Percentiles rank a stretch among this genome's conserved stretches.
Conservation (phyloP, 345 rosid species). For the Mallotus nudiflorus region DNA sequence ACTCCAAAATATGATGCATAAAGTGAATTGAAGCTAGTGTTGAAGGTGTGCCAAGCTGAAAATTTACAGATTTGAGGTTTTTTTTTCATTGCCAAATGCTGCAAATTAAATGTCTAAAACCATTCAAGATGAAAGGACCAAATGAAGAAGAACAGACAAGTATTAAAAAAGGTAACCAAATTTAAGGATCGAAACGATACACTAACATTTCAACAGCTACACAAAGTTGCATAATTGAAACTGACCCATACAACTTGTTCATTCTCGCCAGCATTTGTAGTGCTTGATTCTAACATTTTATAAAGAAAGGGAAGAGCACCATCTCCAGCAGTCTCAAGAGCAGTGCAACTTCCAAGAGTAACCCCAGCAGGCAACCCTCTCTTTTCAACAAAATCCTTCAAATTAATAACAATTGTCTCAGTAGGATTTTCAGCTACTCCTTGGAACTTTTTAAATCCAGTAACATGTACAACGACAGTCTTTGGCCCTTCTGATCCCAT, state of each 20-base stretch:
- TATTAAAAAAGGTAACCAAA: too few relatives aligned
- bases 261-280: conserved; percentile 18
- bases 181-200: too few relatives aligned
- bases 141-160: not conserved
- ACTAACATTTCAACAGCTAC: not conserved
- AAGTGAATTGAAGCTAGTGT: too few relatives aligned
- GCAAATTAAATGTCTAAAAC: not conserved
- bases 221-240: conserved; percentile 2
- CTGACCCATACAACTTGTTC: conserved; percentile 78
- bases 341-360: conserved; percentile 61
- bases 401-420: conserved; percentile 58
- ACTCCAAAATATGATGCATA: too few relatives aligned
- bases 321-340: conserved; percentile 78
- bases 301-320: conserved; percentile 61
- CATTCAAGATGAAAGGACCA: not conserved
- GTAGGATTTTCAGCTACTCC: conserved; percentile 80
- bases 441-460: conserved; percentile 80
- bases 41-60: too few relatives aligned
- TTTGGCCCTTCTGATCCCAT: conserved; percentile 87
- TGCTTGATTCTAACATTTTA: conserved; percentile 57
- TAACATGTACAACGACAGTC: conserved; percentile 54
- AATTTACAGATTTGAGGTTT: too few relatives aligned
- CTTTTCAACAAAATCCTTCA: conserved; percentile 51
- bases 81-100: too few relatives aligned
- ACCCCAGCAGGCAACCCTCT: conserved; percentile 62